Base-by-base conservation (phyloP, 129 eudicot species). In the Daucus carota region DNA sequence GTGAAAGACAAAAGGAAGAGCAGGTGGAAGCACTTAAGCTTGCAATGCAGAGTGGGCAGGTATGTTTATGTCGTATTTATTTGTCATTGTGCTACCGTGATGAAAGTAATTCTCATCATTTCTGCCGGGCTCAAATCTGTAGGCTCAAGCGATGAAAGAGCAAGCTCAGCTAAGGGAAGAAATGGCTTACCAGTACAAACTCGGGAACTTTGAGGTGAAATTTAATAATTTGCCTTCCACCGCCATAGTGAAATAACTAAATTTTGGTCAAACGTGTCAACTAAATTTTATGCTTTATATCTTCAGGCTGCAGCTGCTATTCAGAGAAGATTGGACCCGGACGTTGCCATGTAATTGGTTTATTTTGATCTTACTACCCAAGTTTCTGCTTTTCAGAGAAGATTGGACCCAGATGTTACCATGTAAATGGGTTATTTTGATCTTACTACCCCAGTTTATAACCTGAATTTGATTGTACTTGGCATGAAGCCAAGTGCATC, bases 71-170 rank as follows among this genome's bases (percentile, higher is more conserved):
- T 26, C 2, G 8, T 38, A 4, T 7, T n/a, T 18, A 36, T 46
- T 57, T 20, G 40, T 75, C 36, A 4, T 32, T 4, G 7, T 22
- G 10, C 50, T 29, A 43, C 36, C 6, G 26, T 71, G 47, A 71
- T 36, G 36, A 26, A 44, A 41, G 50, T 71, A 32, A 24, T 71
- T 71, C 1, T 44, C 1, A 17, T 14, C 6, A 78, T 41, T 41
- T 50, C 31, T 15, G 13, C 66, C 72, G 74, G 54, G 5, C 26
- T 34, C 44, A 31, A 50, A 74, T 76, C 42, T 29, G 40, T 75
- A 93, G 98, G 98, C 97, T 31, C 97, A 89, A 91, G 96, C 93
- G 76, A 93, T 93, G 98, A 93, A 91, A 83, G 97, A 93, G 82
- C 98, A 93, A 78, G 97, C 93, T 73, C 90, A 67, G 80, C 85